Percentiles rank a stretch among this genome's conserved stretches.
phyloP scores from a whole-genome alignment of 345 rosid genomes.

The Eutrema japonicum region DNA sequence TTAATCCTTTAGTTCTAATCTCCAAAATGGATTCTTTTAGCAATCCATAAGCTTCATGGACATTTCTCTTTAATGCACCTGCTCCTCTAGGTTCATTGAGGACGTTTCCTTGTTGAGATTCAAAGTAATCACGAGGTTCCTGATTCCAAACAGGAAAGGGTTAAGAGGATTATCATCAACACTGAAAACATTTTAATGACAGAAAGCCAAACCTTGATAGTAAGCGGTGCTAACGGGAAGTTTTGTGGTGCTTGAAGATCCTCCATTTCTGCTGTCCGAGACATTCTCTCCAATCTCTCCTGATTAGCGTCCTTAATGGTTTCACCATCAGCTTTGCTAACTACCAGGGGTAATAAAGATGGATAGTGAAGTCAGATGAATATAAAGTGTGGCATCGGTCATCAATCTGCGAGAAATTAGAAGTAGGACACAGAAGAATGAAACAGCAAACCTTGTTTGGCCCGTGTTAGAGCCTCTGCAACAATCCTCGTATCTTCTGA shows the following conservation, averaged over 20 bases:
- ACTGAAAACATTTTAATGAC: slow-evolving; percentile 16
- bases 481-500: slow-evolving; percentile 60
- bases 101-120: slow-evolving; percentile 84
- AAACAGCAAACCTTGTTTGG: slow-evolving; percentile 49
- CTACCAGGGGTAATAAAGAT: slow-evolving; percentile 4
- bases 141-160: slow-evolving; percentile 43
- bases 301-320: slow-evolving; percentile 48
- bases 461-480: too few species aligned
- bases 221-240: slow-evolving; percentile 68
- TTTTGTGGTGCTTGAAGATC: slow-evolving; percentile 71
- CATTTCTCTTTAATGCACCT: slow-evolving; percentile 51
- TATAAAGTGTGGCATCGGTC: slow-evolving; percentile 6
- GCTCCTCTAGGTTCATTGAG: slow-evolving; percentile 46
- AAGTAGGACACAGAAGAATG: slow-evolving; percentile 17
- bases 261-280: slow-evolving; percentile 71
- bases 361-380: slow-evolving; percentile 6
- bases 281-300: slow-evolving; percentile 55
- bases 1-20: slow-evolving; percentile 58
- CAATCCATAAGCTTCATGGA: slow-evolving; percentile 64
- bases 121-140: slow-evolving; percentile 97
- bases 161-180: slow-evolving; percentile 2
- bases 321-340: slow-evolving; percentile 27
- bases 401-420: background rate
- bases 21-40: slow-evolving; percentile 63
- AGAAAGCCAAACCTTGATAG: slow-evolving; percentile 58